Percentiles rank a stretch among this genome's conserved stretches.
Conservation (phyloP, 2,329 filamentous ascomycete species). For the Ophiostoma triangulosporum region DNA sequence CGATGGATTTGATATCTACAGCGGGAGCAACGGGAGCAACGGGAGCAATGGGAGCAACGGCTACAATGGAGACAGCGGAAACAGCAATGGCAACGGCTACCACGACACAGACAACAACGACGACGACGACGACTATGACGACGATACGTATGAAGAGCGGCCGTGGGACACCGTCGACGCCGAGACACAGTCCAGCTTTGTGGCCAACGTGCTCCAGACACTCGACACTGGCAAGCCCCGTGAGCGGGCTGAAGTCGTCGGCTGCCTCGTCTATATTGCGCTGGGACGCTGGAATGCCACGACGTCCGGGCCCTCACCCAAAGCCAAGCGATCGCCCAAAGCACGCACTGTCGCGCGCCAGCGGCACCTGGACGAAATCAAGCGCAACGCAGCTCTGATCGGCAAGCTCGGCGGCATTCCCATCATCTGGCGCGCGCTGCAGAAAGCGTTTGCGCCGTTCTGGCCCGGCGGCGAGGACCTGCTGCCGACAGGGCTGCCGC, state of each 20-base stretch:
- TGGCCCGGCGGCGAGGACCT: slow-evolving; percentile 36
- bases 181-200: slow-evolving; percentile 42
- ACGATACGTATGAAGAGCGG: slow-evolving; percentile 9
- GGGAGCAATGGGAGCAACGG: not conserved
- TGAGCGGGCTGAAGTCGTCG: slow-evolving; percentile 38
- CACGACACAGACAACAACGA: slow-evolving; percentile 12
- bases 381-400: slow-evolving; percentile 37
- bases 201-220: slow-evolving; percentile 36
- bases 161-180: slow-evolving; percentile 54
- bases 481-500: slow-evolving; percentile 25
- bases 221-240: slow-evolving; percentile 25
- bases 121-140: slow-evolving; percentile 19
- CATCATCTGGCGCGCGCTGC: slow-evolving; percentile 37
- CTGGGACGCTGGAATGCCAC: slow-evolving; percentile 60
- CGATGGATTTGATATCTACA: too few relatives aligned
- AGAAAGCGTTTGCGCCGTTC: slow-evolving; percentile 35
- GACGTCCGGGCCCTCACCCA: slow-evolving; percentile 32
- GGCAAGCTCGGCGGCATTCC: slow-evolving; percentile 36
- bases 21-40: slow-evolving; percentile 17
- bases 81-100: slow-evolving; percentile 16
- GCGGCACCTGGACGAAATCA: slow-evolving; percentile 47
- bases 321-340: slow-evolving; percentile 26
- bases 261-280: slow-evolving; percentile 45
- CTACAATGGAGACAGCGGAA: not conserved
- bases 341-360: slow-evolving; percentile 37